Percentiles rank a stretch among this genome's conserved stretches.
Conservation (phyloP, 2,329 filamentous ascomycete genomes). For the Aspergillus brasiliensis region DNA sequence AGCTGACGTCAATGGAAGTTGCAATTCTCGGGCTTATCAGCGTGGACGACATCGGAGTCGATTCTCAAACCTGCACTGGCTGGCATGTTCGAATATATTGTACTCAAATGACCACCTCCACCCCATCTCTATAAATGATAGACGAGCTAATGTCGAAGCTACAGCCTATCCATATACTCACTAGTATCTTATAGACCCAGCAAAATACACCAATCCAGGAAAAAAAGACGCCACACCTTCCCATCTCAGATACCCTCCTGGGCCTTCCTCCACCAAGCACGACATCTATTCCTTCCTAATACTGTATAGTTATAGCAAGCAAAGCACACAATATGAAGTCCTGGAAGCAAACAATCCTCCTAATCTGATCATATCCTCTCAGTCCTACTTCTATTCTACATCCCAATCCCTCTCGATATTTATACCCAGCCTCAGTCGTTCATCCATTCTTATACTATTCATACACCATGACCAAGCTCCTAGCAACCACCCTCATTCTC, state of each 20-base stretch:
- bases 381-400: background rate
- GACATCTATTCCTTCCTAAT: background rate
- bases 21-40: too few relatives aligned
- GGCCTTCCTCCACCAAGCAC: background rate
- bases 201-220: background rate
- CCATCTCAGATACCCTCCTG: background rate
- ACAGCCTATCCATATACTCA: background rate
- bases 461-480: conserved; percentile 10
- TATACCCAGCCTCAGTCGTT: background rate
- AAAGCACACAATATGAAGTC: background rate
- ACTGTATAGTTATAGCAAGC: background rate
- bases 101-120: too few relatives aligned
- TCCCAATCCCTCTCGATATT: background rate
- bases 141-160: background rate
- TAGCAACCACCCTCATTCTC: conserved; percentile 1
- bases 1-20: background rate
- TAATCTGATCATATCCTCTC: background rate
- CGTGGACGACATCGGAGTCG: too few relatives aligned
- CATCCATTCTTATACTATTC: conserved; percentile 8
- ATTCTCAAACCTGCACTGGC: background rate
- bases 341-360: background rate
- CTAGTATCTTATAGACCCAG: background rate
- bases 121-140: too few relatives aligned
- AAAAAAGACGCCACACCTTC: background rate
- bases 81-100: too few relatives aligned